Evolutionary conservation across 345 rosid species (phyloP), one percentile per base, ranked within the genome.

Genomic region (Brassica carinata): DNA sequence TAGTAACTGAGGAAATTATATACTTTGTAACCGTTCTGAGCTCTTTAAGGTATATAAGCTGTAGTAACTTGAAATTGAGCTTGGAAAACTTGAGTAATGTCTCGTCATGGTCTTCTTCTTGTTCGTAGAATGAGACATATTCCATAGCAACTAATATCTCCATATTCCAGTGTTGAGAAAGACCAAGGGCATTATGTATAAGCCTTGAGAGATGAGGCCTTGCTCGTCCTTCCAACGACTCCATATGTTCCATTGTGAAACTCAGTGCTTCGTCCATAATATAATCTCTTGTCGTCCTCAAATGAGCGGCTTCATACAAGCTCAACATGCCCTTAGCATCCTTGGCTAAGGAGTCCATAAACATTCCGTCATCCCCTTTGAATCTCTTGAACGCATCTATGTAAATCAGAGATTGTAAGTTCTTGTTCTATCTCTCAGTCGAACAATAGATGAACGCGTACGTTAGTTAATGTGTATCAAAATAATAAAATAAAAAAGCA

Each of bases 271-370:
- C 83, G 29, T 87, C 85, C 43, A 87, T 2, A 11, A 85, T 73
- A 19, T 68, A 40, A 19, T 87, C 88, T 19, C 69, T 85, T 29
- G 45, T 75, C 0, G 77, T 67, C 29, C 72, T 15, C 19, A 83
- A 68, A 14, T 77, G 55, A 1, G 84, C 61, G n/a, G 85, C 90
- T 83, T 87, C 86, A 27, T 83, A 84, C 71, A 87, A 68, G 64
- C 86, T 76, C 43, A 85, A 8, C 13, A 85, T 65, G 2, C 86
- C 90, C 64, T 78, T 77, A 14, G 30, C 58, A 69, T 86, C 87
- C 8, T 53, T n/a, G 31, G 9, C 5, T 2, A 8, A 75, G 69
- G 33, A 58, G 18, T 67, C 77, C 27, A 73, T 78, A 61, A 84
- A 82, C 3, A 40, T 55, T 2, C 84, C 88, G 13, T 72, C 36